Evolutionary conservation across 2,329 filamentous ascomycete genomes (phyloP).

Genomic region (Clarireedia homoeocarpa): DNA sequence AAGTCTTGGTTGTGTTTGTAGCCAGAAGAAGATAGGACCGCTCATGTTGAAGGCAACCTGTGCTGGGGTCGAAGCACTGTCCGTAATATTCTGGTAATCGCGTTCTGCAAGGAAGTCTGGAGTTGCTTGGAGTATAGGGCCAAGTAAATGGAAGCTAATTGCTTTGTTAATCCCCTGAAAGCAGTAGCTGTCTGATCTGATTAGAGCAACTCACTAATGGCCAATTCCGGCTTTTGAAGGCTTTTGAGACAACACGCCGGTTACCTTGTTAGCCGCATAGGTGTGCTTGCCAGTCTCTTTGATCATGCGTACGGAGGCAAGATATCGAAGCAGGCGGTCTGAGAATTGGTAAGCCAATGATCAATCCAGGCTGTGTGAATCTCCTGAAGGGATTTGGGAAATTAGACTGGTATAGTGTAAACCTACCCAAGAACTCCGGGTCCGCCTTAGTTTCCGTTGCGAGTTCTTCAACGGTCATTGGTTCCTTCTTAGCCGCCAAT

Average conservation of each 20-base stretch:
- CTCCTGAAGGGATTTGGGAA: background rate
- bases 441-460: background rate
- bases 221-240: background rate
- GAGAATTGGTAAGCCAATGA: background rate
- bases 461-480: background rate
- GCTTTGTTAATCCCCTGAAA: too few species aligned
- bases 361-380: background rate
- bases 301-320: conserved; percentile 5
- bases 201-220: background rate
- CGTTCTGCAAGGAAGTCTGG: conserved; percentile 28
- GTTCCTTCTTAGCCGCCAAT: background rate
- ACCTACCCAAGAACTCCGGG: conserved; percentile 1
- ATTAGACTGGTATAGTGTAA: background rate
- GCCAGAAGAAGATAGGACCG: conserved; percentile 7
- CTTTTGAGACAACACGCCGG: background rate
- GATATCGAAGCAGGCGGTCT: conserved; percentile 4
- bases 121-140: conserved; percentile 21
- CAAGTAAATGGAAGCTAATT: conserved; percentile 19
- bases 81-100: conserved; percentile 10
- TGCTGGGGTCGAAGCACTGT: conserved; percentile 1
- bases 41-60: conserved; percentile 10
- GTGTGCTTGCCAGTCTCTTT: conserved; percentile 1
- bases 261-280: background rate
- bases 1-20: background rate
- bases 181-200: too few species aligned